Base-by-base conservation (phyloP, 1,284 basidiomycete genomes). In the Moesziomyces parantarcticus region DNA sequence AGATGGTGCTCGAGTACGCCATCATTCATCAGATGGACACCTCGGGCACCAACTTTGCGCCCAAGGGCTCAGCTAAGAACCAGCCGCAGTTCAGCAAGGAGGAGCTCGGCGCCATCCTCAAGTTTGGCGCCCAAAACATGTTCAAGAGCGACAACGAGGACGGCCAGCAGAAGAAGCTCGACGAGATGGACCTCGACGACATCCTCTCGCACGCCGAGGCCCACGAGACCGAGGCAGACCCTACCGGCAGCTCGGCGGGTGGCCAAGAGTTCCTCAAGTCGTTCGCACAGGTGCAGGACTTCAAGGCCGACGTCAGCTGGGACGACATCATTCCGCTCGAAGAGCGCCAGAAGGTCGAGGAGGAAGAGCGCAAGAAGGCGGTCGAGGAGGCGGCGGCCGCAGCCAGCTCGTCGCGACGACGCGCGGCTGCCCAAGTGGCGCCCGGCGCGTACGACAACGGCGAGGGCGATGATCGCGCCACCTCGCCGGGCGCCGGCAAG, bases 21-120 rank as follows among this genome's bases (percentile, higher is more conserved):
- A 98, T 99, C 86, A 98, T 99, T 87, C 96, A 97, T 86, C 96
- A 99, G 86, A 97, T 99, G 91, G 97, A 99, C 86, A 99, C 97
- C 29, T 95, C 94, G 39, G 97, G 97, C 74, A 93, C 93, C 48
- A 94, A 98, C 85, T 90, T 99, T 73, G 92, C 78, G 45, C 90
- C 91, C 53, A 93, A 93, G 46, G 66, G 71, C 9, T 53, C 66
- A n/a, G 51, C 65, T 50, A 81, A 81, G 67, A 75, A 72, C 39
- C 68, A 74, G 23, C 86, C 89, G 45, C 92, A 95, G 83, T 88
- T 97, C 78, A 97, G 93, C 85, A 97, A 96, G 86, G 97, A 99
- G 77, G 97, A 99, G 84, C 88, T 99, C 40, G 92, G 92, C 39
- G 94, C 95, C n/a, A 97, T 99, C 61, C 89, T 99, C 84, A 99